Conservation (phyloP, 2,329 filamentous ascomycete genomes). For the Mycosphaerella sp. region DNA sequence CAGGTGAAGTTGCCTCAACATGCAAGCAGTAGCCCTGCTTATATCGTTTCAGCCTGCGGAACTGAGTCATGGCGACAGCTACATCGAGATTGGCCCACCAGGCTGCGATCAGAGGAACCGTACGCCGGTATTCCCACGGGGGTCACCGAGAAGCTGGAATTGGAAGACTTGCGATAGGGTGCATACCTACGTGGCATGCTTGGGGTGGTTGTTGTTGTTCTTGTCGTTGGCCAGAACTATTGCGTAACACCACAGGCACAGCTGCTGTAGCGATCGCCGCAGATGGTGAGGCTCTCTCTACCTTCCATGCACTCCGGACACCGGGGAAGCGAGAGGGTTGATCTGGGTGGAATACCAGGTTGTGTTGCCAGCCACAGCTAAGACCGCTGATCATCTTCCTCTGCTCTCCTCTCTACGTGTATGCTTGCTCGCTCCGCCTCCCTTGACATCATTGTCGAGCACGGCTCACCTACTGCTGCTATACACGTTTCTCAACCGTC, state of each 20-base stretch:
- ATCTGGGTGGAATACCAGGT: too few relatives aligned
- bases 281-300: background rate
- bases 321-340: background rate
- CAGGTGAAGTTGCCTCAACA: background rate
- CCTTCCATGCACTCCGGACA: background rate
- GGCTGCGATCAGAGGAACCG: background rate
- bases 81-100: slow-evolving; percentile 2
- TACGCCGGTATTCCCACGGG: background rate
- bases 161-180: background rate
- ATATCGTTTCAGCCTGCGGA: background rate
- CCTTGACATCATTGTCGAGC: background rate
- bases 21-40: slow-evolving; percentile 2
- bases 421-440: too few relatives aligned
- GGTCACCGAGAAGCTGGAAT: background rate
- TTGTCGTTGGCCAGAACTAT: background rate
- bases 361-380: background rate
- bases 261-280: background rate
- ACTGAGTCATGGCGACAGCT: slow-evolving; percentile 3
- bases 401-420: background rate
- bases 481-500: background rate
- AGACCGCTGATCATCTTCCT: background rate
- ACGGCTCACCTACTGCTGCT: background rate
- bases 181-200: background rate
- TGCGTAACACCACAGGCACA: background rate
- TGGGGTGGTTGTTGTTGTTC: background rate